Evolutionary conservation across 2,329 filamentous ascomycete species (phyloP).

Genomic region (Alternaria infectoria): DNA sequence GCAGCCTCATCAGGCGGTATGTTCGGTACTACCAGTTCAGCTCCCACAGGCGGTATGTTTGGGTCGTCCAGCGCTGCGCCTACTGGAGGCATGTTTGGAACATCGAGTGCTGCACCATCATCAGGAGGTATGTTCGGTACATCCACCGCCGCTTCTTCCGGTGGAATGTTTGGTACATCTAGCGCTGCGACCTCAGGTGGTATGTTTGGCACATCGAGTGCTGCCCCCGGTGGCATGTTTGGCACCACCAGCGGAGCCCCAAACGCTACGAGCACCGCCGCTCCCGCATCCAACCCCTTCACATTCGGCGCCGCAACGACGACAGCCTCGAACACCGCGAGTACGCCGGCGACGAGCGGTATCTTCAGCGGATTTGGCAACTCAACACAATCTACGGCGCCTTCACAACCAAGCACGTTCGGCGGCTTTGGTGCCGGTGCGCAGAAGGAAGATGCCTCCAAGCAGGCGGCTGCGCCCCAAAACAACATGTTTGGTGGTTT

Average conservation of each 20-base stretch:
- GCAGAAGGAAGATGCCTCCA: conserved; percentile 10
- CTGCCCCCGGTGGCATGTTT: conserved; percentile 20
- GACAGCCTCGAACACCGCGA: conserved; percentile 15
- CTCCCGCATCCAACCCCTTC: conserved; percentile 23
- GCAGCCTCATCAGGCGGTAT: conserved; percentile 1
- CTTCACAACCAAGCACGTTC: conserved; percentile 16
- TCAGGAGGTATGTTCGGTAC: conserved; percentile 1
- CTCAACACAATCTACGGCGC: conserved; percentile 4
- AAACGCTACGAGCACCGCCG: conserved; percentile 16
- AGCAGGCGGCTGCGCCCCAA: conserved; percentile 13
- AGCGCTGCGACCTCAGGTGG: conserved; percentile 12
- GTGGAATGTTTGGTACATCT: conserved; percentile 21
- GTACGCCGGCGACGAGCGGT: conserved; percentile 20
- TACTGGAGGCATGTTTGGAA: conserved; percentile 13
- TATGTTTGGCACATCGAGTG: conserved; percentile 25
- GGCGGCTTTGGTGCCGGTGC: conserved; percentile 16
- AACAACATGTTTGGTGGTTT: conserved; percentile 23
- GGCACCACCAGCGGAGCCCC: conserved; percentile 19
- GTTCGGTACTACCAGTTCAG: conserved; percentile 6
- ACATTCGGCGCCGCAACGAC: conserved; percentile 24
- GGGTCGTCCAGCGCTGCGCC: conserved; percentile 12
- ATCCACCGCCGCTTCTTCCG: not conserved
- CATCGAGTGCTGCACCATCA: conserved; percentile 1
- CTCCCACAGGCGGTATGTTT: conserved; percentile 1
- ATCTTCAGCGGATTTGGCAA: conserved; percentile 13